Base-by-base conservation (phyloP, 2,329 filamentous ascomycete genomes). In the Fusarium coicis region DNA sequence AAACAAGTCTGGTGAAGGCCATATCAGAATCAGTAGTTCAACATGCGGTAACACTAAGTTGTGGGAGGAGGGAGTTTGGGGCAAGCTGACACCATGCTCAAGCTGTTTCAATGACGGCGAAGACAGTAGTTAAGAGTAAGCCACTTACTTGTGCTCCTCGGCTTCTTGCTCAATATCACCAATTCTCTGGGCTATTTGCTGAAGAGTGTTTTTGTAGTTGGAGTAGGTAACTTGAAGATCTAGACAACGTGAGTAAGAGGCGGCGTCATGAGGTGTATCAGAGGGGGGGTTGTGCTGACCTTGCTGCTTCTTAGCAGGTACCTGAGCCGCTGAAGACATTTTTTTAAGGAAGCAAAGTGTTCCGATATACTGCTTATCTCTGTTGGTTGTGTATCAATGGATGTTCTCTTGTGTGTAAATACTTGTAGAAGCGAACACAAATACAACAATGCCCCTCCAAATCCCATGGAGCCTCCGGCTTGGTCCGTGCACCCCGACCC, bases 151-250 rank as follows among this genome's bases (percentile, higher is more conserved):
- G 87, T 99, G 96, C 82, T 99, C 96, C 83, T 99, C 96, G 26
- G 93, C 92, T 82, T 98, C 96, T 82, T 97, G 94, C 85, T 99
- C 96, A 63, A 99, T 95, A 80, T 98, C 95, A 44, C 96, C 96
- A 77, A 99, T 98, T 83, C 97, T 98, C 80, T 95, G 92, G 36
- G 96, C 96, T 78, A 99, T 91, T 80, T 96, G 93, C 84, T 98
- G 96, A 66, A 99, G 89, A 7, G 88, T 91, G 76, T 89, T 91
- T 81, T 93, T 93, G 84, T 90, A 96, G 83, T 91, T 94, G 75
- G 89, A 89, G 82, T 96, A 96, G 77, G 93, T 93, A 55, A 87
- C 85, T 84, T 96, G 93, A 75, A 96, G 89, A 81, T 96, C 93
- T 96, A 77, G 53, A 63, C 28, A 44, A 32, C 49, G 46, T 74